Evolutionary conservation across 1,139 yeast species (phyloP).

Genomic region (Arxiozyma slooffiae): DNA sequence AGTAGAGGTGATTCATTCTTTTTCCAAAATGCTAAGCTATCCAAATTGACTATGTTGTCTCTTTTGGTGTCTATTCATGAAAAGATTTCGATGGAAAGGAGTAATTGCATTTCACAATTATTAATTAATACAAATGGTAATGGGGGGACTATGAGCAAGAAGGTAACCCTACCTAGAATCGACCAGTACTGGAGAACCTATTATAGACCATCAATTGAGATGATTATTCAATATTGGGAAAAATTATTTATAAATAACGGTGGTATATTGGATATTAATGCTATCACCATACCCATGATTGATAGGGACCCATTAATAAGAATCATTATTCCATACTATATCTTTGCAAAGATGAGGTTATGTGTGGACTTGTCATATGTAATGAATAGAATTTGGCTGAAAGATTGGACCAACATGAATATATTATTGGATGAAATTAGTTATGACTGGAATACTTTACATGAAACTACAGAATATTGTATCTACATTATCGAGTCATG

Average conservation of each 20-base stretch:
- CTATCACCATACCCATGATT: conserved; percentile 36
- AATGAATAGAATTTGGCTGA: conserved; percentile 46
- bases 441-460: conserved; percentile 40
- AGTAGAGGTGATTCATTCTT: conserved; percentile 36
- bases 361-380: conserved; percentile 52
- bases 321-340: conserved; percentile 52
- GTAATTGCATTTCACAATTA: conserved; percentile 16
- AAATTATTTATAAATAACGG: conserved; percentile 48
- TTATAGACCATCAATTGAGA: conserved; percentile 46
- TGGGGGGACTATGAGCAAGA: conserved; percentile 23
- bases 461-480: conserved; percentile 50
- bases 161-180: conserved; percentile 34
- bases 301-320: conserved; percentile 47
- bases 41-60: conserved; percentile 52
- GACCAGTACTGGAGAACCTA: conserved; percentile 48
- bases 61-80: conserved; percentile 67
- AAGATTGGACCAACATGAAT: conserved; percentile 65
- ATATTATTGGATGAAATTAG: conserved; percentile 34
- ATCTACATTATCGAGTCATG: conserved; percentile 54
- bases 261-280: conserved; percentile 48
- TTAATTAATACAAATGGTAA: conserved; percentile 13
- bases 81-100: conserved; percentile 47
- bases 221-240: conserved; percentile 59
- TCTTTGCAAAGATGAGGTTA: conserved; percentile 54
- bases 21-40: conserved; percentile 34